Conservation (phyloP, 2,329 filamentous ascomycete species). For the Exophiala oligosperma region DNA sequence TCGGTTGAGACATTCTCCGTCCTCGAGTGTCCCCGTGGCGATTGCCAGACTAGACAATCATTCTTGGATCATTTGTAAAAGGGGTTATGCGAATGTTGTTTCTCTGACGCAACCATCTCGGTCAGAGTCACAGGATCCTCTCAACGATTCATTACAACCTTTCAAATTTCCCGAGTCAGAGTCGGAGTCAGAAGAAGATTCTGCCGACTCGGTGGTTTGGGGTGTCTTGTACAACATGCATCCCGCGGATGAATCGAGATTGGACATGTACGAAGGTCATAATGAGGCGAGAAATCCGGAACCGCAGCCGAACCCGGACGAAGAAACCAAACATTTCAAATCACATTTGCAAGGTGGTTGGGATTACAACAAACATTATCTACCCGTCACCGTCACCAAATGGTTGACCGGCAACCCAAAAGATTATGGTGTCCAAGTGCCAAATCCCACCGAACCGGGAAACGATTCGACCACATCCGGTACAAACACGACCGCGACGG, state of each 20-base stretch:
- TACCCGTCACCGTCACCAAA: slow-evolving; percentile 26
- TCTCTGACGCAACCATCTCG: slow-evolving; percentile 12
- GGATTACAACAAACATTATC: slow-evolving; percentile 31
- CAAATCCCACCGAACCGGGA: neutral
- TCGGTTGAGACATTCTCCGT: slow-evolving; percentile 37
- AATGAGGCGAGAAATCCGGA: slow-evolving; percentile 21
- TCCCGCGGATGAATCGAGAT: slow-evolving; percentile 35
- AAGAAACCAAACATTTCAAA: slow-evolving; percentile 18
- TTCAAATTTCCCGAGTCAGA: too few relatives aligned
- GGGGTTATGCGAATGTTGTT: slow-evolving; percentile 45
- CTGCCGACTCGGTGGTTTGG: slow-evolving; percentile 31
- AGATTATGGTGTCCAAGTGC: slow-evolving; percentile 19
- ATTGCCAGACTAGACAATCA: slow-evolving; percentile 40
- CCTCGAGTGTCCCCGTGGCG: slow-evolving; percentile 39
- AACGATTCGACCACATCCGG: too few relatives aligned
- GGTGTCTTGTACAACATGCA: slow-evolving; percentile 45
- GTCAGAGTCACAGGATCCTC: too few relatives aligned
- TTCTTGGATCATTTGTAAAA: slow-evolving; percentile 44
- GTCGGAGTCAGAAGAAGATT: too few relatives aligned
- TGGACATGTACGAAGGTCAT: slow-evolving; percentile 42
- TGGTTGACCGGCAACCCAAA: slow-evolving; percentile 21
- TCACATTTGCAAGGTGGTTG: slow-evolving; percentile 24
- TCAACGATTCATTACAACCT: too few relatives aligned
- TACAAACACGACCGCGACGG: too few relatives aligned
- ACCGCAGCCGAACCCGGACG: slow-evolving; percentile 21